Percentiles rank a stretch among this genome's conserved stretches.
Evolutionary conservation across 78 protist species (phyloP).

Genomic region (Emiliania huxleyi): DNA sequence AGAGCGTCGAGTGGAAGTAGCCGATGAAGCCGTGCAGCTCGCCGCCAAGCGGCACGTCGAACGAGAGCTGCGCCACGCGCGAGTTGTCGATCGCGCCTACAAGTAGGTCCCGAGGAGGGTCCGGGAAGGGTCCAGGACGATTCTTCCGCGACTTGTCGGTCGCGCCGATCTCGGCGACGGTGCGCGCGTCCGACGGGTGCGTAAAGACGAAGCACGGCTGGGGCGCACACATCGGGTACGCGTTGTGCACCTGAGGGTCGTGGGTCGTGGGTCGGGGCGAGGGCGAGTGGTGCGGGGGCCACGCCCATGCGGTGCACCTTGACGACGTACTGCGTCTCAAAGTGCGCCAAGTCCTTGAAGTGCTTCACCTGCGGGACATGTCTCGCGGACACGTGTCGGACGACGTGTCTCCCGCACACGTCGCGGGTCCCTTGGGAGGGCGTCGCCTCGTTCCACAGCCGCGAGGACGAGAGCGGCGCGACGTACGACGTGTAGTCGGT

Average conservation of each 20-base stretch:
- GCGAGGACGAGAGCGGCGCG: constrained; percentile 73
- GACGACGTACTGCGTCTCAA: constrained; percentile 93
- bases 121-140: too few species aligned
- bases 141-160: too few species aligned
- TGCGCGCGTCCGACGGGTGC: constrained; percentile 62
- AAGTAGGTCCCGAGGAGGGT: too few species aligned
- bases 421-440: too few species aligned
- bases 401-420: too few species aligned
- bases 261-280: too few species aligned
- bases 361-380: too few species aligned
- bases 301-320: too few species aligned
- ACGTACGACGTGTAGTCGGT: constrained; percentile 75
- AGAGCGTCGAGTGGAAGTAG: constrained; percentile 89
- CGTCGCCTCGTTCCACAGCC: constrained; percentile 69
- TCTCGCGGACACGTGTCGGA: too few species aligned
- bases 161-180: not conserved
- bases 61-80: not conserved
- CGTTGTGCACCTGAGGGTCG: too few species aligned
- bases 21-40: constrained; percentile 92
- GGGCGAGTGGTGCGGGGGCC: too few species aligned
- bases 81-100: not conserved
- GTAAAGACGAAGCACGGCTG: constrained; percentile 71
- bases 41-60: constrained; percentile 29
- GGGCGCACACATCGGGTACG: constrained; percentile 35
- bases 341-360: not conserved